phyloP scores from a whole-genome alignment of 176 grass and related monocot species.

The Zizania latifolia region DNA sequence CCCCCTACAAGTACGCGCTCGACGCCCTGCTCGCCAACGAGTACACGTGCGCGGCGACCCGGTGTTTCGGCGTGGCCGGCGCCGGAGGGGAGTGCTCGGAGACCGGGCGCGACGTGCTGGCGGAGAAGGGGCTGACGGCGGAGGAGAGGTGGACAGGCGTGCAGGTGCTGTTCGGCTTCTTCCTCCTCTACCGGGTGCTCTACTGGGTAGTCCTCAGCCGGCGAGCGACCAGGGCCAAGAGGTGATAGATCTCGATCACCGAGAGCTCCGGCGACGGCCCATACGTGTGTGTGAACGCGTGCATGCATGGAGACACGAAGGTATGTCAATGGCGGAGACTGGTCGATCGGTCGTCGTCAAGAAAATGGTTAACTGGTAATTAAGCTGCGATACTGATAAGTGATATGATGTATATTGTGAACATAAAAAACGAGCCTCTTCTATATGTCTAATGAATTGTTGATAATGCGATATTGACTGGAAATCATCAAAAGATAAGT shows the following conservation, averaged over 20 bases:
- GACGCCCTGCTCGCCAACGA: conserved; percentile 91
- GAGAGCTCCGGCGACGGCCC: neutral
- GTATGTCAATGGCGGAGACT: neutral
- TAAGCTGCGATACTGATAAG: conserved; percentile 26
- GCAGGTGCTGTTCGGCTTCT: conserved; percentile 83
- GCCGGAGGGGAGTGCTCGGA: conserved; percentile 40
- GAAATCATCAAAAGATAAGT: neutral
- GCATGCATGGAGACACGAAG: conserved; percentile 35
- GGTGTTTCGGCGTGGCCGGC: conserved; percentile 50
- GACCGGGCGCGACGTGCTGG: conserved; percentile 68
- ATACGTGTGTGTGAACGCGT: conserved; percentile 38
- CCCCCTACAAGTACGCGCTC: conserved; percentile 88
- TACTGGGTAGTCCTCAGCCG: conserved; percentile 89
- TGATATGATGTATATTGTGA: conserved; percentile 49
- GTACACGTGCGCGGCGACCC: conserved; percentile 53
- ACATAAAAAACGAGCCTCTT: conserved; percentile 13
- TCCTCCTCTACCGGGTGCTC: conserved; percentile 85
- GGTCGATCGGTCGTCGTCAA: neutral
- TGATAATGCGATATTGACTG: neutral
- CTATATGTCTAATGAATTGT: neutral
- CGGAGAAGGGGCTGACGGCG: conserved; percentile 39
- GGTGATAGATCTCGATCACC: neutral
- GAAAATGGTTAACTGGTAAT: conserved; percentile 26
- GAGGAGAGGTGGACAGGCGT: conserved; percentile 73
- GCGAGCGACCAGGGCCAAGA: conserved; percentile 58